A percentile compares a stretch with the other conserved stretches of the same genome.
Evolutionary conservation across 768 basidiomycete genomes (phyloP).

Genomic region (Mycena albidolilacea): DNA sequence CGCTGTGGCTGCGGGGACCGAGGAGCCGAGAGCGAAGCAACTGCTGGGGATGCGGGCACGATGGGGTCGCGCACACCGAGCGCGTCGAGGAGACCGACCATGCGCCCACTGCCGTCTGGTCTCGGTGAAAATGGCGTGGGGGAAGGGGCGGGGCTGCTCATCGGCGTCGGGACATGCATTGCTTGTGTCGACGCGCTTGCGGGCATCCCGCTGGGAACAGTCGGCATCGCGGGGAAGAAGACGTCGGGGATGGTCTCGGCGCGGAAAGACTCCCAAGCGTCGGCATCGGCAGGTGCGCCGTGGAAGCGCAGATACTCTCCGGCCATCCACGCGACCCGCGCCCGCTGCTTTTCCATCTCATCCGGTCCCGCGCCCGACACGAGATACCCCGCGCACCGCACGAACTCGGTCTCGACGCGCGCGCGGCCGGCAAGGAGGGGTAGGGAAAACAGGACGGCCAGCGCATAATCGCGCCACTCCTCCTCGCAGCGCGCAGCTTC

Average conservation of each 20-base stretch:
- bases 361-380: slow-evolving; percentile 69
- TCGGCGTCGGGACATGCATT: slow-evolving; percentile 66
- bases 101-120: slow-evolving; percentile 55
- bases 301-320: slow-evolving; percentile 76
- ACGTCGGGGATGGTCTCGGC: slow-evolving; percentile 65
- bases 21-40: slow-evolving; percentile 42
- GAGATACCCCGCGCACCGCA: slow-evolving; percentile 76
- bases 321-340: slow-evolving; percentile 75
- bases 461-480: slow-evolving; percentile 76
- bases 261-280: slow-evolving; percentile 73
- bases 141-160: slow-evolving; percentile 59
- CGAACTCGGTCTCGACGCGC: slow-evolving; percentile 80
- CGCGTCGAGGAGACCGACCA: slow-evolving; percentile 63
- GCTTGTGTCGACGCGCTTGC: slow-evolving; percentile 68
- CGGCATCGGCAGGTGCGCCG: slow-evolving; percentile 63
- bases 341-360: slow-evolving; percentile 49
- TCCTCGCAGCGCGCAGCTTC: slow-evolving; percentile 42
- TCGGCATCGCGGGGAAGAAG: slow-evolving; percentile 45
- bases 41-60: slow-evolving; percentile 31
- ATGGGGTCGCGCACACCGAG: slow-evolving; percentile 45
- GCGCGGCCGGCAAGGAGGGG: slow-evolving; percentile 68
- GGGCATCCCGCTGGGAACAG: slow-evolving; percentile 50
- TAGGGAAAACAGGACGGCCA: slow-evolving; percentile 71
- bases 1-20: slow-evolving; percentile 39
- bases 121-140: slow-evolving; percentile 68